Base-by-base conservation (phyloP, 2,329 filamentous ascomycete genomes). In the Penicillium nordicum region DNA sequence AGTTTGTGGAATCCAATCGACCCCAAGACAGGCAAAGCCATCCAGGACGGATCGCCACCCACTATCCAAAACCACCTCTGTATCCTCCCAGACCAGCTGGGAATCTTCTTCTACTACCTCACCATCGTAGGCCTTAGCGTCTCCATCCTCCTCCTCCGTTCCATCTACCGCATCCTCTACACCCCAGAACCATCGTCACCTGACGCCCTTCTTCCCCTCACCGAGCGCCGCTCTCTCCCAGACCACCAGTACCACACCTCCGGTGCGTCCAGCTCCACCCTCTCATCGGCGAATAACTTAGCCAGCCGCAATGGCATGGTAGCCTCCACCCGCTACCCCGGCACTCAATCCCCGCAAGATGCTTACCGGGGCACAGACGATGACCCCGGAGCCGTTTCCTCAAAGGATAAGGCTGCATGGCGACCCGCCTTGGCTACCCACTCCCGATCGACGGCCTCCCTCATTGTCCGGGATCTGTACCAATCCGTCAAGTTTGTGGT, bases 1-100 rank as follows among this genome's bases (percentile, higher is more conserved):
- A 96, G 91, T 71, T 79, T 99, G 55, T 97, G 91, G 84, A 97
- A 99, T 69, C 94, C 94, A 0, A 81, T 97, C 53, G 88, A 92
- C 65, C 77, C 76, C 3, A 50, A 68, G 14, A 74, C 72, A 2
- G 74, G 75, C 32, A 72, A 69, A 32, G 49, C 75, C 4, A 54
- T 63, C 6, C 57, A 63, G 16, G 40, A 61, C 5, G 58, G 61
- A 2, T 59, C 61, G 1, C 59, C 61, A 2, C 60, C 69, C 1
- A 97, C 93, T 0, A 75, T 96, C 4, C 90, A 97, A 74, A 94
- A 90, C 0, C 90, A 95, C 62, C 83, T 97, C 2, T 99, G 94
- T 70, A 82, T 99, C 2, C 80, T 97, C 9, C 94, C 94, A 0
- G 91, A 93, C 72, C 92, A 97, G 72, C 79, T 97, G 11, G 83